Percentiles rank a stretch among this genome's conserved stretches.
These are phyloP conservation scores for Ophiostoma himal-ulmi DNA, from an alignment of 2,329 filamentous ascomycete species.

Conservation along the genomic window DNA sequence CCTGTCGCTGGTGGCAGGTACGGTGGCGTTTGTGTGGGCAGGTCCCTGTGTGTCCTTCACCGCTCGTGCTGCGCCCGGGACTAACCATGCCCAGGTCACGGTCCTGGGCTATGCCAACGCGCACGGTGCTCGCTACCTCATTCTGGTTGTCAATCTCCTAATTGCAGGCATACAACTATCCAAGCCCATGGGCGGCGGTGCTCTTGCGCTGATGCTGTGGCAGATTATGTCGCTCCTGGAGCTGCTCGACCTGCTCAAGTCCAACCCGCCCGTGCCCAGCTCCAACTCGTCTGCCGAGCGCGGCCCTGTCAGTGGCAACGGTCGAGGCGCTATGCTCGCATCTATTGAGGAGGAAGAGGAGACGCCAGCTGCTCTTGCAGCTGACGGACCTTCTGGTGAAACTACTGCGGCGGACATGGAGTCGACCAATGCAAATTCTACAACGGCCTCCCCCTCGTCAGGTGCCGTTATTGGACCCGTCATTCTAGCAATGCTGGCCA, in stretches of 20 bases:
- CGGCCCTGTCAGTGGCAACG: not conserved
- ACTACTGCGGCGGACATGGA: constrained; percentile 52
- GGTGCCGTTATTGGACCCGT: constrained; percentile 71
- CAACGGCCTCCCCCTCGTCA: constrained; percentile 57
- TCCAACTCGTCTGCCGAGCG: not conserved
- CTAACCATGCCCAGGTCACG: constrained; percentile 53
- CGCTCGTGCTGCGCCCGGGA: constrained; percentile 40
- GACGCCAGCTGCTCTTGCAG: constrained; percentile 31
- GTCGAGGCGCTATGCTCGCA: constrained; percentile 16
- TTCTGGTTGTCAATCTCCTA: constrained; percentile 74
- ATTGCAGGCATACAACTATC: constrained; percentile 73
- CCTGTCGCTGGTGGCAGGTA: constrained; percentile 75
- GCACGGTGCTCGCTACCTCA: constrained; percentile 83
- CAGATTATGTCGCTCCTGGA: constrained; percentile 77
- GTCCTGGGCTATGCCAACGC: constrained; percentile 89
- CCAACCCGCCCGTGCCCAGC: constrained; percentile 34
- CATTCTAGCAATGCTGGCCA: constrained; percentile 79
- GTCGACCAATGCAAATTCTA: constrained; percentile 7
- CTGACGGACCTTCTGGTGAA: not conserved
- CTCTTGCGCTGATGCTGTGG: constrained; percentile 76
- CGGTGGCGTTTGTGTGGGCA: constrained; percentile 77
- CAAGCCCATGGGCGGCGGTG: constrained; percentile 89
- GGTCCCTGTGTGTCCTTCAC: constrained; percentile 76
- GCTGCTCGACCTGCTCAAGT: constrained; percentile 54
- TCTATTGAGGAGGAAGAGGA: constrained; percentile 20